A percentile compares a stretch with the other conserved stretches of the same genome.
Evolutionary conservation across 495 filamentous ascomycete genomes (phyloP).

Genomic region (Penicillium coffeae): DNA sequence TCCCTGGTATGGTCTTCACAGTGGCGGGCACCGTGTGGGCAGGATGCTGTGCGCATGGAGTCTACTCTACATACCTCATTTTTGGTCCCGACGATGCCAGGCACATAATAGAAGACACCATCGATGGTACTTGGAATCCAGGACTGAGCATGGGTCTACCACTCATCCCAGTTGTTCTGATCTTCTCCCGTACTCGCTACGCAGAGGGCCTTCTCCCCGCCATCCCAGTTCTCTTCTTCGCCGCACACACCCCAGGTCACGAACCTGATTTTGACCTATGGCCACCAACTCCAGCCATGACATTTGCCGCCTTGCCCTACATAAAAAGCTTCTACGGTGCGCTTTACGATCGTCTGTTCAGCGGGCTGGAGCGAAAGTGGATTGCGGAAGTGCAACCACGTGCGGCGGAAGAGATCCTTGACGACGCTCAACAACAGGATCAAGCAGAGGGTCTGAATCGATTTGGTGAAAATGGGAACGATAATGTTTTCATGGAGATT

Average conservation of each 20-base stretch:
- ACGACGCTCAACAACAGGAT: constrained; percentile 42
- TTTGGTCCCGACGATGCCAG: constrained; percentile 59
- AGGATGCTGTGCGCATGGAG: constrained; percentile 55
- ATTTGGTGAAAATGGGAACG: constrained; percentile 37
- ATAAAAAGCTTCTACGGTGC: constrained; percentile 62
- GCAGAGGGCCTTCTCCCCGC: constrained; percentile 58
- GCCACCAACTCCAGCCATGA: constrained; percentile 73
- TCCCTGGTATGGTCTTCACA: constrained; percentile 55
- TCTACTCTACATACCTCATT: constrained; percentile 56
- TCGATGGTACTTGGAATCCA: constrained; percentile 38
- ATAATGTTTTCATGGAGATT: constrained; percentile 44
- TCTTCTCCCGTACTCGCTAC: constrained; percentile 56
- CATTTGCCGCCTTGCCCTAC: constrained; percentile 63
- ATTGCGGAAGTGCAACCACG: constrained; percentile 62
- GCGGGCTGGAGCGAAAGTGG: constrained; percentile 60
- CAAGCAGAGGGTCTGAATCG: constrained; percentile 38
- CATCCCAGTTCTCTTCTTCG: constrained; percentile 60
- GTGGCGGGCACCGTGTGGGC: constrained; percentile 51
- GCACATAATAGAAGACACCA: constrained; percentile 41
- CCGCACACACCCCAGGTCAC: constrained; percentile 41
- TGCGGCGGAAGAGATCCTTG: constrained; percentile 45
- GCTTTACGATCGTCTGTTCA: constrained; percentile 63
- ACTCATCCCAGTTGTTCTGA: constrained; percentile 57
- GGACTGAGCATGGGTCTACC: constrained; percentile 53
- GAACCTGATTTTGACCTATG: constrained; percentile 52